A percentile compares a stretch with the other conserved stretches of the same genome.
Evolutionary conservation across 1,284 basidiomycete genomes (phyloP).

Genomic region (Tilletia caries): DNA sequence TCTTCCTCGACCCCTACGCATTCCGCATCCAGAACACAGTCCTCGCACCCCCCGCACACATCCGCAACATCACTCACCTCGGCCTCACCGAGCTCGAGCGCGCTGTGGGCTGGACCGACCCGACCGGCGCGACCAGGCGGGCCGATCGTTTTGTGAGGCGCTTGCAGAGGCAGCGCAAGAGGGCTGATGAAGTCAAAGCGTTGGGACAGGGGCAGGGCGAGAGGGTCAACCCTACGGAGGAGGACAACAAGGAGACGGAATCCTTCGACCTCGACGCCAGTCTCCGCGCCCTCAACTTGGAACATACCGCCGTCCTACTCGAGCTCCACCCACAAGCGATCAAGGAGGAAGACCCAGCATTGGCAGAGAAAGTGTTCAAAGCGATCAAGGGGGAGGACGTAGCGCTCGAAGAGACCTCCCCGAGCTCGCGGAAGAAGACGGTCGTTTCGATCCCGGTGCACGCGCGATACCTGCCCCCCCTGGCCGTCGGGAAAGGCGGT

Average conservation of each 20-base stretch:
- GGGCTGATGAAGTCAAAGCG: background rate
- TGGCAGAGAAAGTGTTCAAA: background rate
- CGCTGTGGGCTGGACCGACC: background rate
- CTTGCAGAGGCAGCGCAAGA: background rate
- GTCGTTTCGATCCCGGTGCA: slow-evolving; percentile 8
- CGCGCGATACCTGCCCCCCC: slow-evolving; percentile 2
- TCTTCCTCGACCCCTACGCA: slow-evolving; percentile 8
- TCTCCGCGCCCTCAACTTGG: background rate
- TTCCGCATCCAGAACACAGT: background rate
- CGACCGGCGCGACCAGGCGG: background rate
- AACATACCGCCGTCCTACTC: slow-evolving; percentile 2
- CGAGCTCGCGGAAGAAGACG: background rate
- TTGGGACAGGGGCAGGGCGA: too few species aligned
- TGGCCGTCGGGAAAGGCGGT: background rate
- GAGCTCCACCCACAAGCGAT: background rate
- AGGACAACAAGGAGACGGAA: background rate
- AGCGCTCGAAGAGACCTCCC: background rate
- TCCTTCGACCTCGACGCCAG: background rate
- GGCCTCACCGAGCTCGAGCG: slow-evolving; percentile 8
- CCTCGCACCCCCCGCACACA: background rate
- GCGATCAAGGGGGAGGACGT: slow-evolving; percentile 8
- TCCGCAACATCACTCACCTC: slow-evolving; percentile 7
- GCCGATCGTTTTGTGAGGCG: slow-evolving; percentile 1
- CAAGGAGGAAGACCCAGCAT: background rate
- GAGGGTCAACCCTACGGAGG: background rate